These are phyloP conservation scores for Russula compacta DNA, from an alignment of 768 basidiomycete genomes.

Conservation along the genomic window DNA sequence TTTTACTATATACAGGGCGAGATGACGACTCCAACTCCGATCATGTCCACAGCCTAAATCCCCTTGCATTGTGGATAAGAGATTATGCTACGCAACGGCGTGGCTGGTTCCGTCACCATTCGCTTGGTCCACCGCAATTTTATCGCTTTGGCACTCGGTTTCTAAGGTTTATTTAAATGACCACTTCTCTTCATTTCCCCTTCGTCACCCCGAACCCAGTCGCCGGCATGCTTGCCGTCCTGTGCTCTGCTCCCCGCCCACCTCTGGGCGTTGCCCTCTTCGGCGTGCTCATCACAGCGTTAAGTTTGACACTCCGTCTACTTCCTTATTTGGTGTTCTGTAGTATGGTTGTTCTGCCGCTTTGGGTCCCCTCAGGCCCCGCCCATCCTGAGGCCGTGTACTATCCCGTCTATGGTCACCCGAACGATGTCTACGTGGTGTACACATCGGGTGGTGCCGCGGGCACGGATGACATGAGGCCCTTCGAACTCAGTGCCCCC, in stretches of 20 bases:
- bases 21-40: neutral
- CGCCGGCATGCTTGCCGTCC: constrained; percentile 7
- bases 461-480: neutral
- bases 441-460: neutral
- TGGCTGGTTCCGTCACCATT: neutral
- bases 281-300: neutral
- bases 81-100: neutral
- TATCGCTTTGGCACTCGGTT: neutral
- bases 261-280: constrained; percentile 11
- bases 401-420: neutral
- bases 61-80: neutral
- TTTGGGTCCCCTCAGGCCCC: constrained; percentile 1
- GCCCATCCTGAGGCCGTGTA: neutral
- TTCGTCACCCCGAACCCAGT: neutral
- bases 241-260: constrained; percentile 1
- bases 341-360: neutral
- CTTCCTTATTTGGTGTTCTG: constrained; percentile 6
- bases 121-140: constrained; percentile 2
- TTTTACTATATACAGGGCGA: neutral
- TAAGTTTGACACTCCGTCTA: neutral
- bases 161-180: neutral
- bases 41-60: neutral
- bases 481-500: neutral
- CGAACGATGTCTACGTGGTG: neutral
- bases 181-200: neutral